Percentiles rank a stretch among this genome's conserved stretches.
These are phyloP conservation scores for Scutellaria minor DNA, from an alignment of 257 asterid genomes.

Conservation along the genomic window DNA sequence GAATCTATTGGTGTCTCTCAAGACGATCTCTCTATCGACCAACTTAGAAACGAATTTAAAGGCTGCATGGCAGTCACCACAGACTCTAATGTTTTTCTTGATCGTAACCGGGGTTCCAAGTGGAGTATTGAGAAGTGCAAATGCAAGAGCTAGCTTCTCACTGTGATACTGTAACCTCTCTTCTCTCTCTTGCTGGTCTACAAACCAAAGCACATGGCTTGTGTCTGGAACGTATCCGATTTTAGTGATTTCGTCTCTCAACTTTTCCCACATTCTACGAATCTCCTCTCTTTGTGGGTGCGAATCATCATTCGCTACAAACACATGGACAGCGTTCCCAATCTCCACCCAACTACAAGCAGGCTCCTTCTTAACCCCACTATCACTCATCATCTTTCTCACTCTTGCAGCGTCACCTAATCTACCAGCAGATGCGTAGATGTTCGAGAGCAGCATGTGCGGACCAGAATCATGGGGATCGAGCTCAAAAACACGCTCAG, in stretches of 20 bases:
- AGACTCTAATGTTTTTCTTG: slow-evolving; percentile 87
- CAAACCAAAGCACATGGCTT: slow-evolving; percentile 73
- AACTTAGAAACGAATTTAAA: slow-evolving; percentile 69
- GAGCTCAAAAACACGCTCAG: slow-evolving; percentile 76
- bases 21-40: slow-evolving; percentile 62
- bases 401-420: slow-evolving; percentile 72
- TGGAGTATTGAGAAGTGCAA: slow-evolving; percentile 62
- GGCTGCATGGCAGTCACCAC: slow-evolving; percentile 81
- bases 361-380: slow-evolving; percentile 84
- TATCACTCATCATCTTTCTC: slow-evolving; percentile 73
- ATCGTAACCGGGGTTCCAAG: slow-evolving; percentile 59
- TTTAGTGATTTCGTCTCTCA: slow-evolving; percentile 53
- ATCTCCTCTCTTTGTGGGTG: slow-evolving; percentile 71
- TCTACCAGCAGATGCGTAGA: slow-evolving; percentile 78
- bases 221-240: slow-evolving; percentile 82
- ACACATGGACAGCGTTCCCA: slow-evolving; percentile 66
- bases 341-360: slow-evolving; percentile 95
- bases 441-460: slow-evolving; percentile 68
- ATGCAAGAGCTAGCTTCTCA: slow-evolving; percentile 85
- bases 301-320: slow-evolving; percentile 72
- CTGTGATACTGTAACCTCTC: slow-evolving; percentile 73
- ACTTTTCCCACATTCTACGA: slow-evolving; percentile 60
- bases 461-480: slow-evolving; percentile 90
- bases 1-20: slow-evolving; percentile 81
- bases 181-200: slow-evolving; percentile 66